phyloP scores from a whole-genome alignment of 2,329 filamentous ascomycete genomes.

The Trichophyton benhamiae region DNA sequence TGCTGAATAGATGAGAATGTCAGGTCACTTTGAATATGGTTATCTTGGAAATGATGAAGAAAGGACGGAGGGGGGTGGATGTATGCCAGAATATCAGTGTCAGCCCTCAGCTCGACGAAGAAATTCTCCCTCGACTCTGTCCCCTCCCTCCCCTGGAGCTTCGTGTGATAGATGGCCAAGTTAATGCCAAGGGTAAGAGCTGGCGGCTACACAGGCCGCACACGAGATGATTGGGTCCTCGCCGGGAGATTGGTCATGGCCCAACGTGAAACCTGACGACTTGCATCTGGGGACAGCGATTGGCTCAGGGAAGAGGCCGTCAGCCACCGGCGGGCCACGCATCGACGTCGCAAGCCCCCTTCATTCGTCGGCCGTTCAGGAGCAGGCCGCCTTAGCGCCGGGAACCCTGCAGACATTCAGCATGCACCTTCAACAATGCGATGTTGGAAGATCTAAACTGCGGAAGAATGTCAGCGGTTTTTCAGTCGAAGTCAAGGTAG shows the following conservation, averaged over 20 bases:
- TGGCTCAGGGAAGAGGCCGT: not conserved
- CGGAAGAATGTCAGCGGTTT: too few species aligned
- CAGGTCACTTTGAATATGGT: not conserved
- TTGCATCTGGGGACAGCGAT: not conserved
- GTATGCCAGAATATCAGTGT: not conserved
- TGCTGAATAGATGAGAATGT: not conserved
- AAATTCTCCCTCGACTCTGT: not conserved
- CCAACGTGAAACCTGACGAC: not conserved
- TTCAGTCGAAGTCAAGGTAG: not conserved
- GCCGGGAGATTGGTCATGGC: not conserved
- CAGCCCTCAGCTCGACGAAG: not conserved
- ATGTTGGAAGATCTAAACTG: too few species aligned
- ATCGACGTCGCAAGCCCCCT: too few species aligned
- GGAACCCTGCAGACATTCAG: too few species aligned
- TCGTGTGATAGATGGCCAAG: not conserved
- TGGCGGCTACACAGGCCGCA: not conserved
- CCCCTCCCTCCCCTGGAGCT: not conserved
- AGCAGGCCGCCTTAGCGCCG: too few species aligned
- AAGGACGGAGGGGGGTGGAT: not conserved
- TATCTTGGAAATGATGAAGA: not conserved
- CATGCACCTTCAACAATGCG: too few species aligned
- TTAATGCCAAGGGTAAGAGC: not conserved
- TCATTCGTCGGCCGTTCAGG: too few species aligned
- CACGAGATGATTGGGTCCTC: not conserved
- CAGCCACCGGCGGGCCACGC: too few species aligned